These are phyloP conservation scores for Magnolia sinica DNA, from an alignment of 164 flowering plant species.

Conservation along the genomic window DNA sequence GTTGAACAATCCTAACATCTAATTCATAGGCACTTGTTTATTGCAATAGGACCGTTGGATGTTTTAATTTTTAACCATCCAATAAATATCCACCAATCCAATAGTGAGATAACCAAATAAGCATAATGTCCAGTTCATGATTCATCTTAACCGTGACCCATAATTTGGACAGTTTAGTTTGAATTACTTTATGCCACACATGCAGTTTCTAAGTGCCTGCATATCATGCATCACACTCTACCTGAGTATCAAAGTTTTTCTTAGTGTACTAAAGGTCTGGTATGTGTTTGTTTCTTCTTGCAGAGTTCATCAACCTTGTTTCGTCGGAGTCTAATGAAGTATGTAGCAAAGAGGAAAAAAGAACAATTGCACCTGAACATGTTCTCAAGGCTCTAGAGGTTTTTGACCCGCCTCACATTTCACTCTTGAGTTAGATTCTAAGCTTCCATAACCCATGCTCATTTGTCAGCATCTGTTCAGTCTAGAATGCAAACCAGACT, in stretches of 20 bases:
- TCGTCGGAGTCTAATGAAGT: slow-evolving; percentile 99
- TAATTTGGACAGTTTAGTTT: background rate
- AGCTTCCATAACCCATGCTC: background rate
- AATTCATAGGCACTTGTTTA: too few relatives aligned
- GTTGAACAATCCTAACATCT: too few relatives aligned
- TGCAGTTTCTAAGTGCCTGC: background rate
- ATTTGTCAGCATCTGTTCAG: background rate
- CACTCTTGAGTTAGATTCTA: background rate
- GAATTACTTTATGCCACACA: background rate
- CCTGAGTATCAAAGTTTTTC: background rate
- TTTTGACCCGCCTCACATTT: background rate
- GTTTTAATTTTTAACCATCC: too few relatives aligned
- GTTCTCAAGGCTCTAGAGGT: slow-evolving; percentile 95
- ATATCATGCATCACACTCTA: background rate
- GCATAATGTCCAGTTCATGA: background rate
- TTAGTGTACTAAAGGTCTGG: background rate
- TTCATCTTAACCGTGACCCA: background rate
- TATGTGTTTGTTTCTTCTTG: slow-evolving; percentile 12
- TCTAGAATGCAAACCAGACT: background rate
- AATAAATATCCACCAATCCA: too few relatives aligned
- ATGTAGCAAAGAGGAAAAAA: slow-evolving; percentile 75
- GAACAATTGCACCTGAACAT: slow-evolving; percentile 99
- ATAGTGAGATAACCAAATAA: background rate
- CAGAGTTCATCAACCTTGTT: slow-evolving; percentile 93
- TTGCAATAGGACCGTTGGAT: too few relatives aligned